A percentile compares a stretch with the other conserved stretches of the same genome.
phyloP scores from a whole-genome alignment of 1,284 basidiomycete species.

The Sporisorium scitamineum region DNA sequence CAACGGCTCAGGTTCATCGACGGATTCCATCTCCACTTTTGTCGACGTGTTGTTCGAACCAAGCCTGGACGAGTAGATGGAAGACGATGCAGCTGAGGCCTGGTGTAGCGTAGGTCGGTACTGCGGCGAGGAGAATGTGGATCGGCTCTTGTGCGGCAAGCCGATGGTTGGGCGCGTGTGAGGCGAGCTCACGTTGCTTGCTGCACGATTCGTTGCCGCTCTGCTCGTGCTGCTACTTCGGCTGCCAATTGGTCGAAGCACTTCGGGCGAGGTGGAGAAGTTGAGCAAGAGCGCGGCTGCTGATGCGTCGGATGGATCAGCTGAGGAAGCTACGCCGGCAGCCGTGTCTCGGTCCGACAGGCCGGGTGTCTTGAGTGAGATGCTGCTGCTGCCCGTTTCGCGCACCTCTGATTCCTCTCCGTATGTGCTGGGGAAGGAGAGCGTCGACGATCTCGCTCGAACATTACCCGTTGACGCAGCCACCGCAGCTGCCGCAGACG shows the following conservation, averaged over 20 bases:
- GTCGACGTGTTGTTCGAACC: neutral
- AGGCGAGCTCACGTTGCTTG: constrained; percentile 1
- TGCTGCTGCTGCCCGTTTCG: constrained; percentile 5
- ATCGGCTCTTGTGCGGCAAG: constrained; percentile 9
- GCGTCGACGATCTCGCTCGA: constrained; percentile 15
- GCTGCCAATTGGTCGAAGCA: constrained; percentile 37
- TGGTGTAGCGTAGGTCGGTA: constrained; percentile 11
- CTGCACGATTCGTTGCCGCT: neutral
- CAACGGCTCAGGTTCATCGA: constrained; percentile 12
- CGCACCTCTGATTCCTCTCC: constrained; percentile 38
- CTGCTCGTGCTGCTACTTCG: neutral
- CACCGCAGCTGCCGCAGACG: neutral
- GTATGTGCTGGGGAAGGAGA: constrained; percentile 22
- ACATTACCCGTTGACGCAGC: neutral
- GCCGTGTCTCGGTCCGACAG: constrained; percentile 22
- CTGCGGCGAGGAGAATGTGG: constrained; percentile 21
- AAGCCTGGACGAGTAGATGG: neutral
- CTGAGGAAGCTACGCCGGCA: neutral
- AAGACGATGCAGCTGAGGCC: neutral
- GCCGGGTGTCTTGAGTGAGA: constrained; percentile 10
- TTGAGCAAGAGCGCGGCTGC: constrained; percentile 48
- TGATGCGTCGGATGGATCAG: constrained; percentile 21
- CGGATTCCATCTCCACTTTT: neutral
- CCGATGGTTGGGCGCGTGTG: constrained; percentile 12
- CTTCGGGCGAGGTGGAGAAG: constrained; percentile 55